A percentile compares a stretch with the other conserved stretches of the same genome.
Conservation (phyloP, 257 asterid genomes). For the Jacaranda mimosifolia region DNA sequence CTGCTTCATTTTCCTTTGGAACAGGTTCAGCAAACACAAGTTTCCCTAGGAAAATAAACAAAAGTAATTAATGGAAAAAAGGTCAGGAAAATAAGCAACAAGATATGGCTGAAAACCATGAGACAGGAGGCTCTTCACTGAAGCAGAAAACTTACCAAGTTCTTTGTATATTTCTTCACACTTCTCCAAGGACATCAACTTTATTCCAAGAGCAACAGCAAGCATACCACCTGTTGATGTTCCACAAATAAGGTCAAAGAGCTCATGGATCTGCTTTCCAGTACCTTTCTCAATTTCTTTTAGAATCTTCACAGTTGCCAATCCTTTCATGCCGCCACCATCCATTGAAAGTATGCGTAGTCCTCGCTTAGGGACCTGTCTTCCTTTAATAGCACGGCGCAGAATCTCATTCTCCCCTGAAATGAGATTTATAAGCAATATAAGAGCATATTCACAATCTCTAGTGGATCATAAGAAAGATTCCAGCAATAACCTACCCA, state of each 20-base stretch:
- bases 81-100: constrained; percentile 30
- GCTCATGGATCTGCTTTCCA: constrained; percentile 96
- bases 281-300: constrained; percentile 92
- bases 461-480: background rate
- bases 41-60: constrained; percentile 68
- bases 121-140: constrained; percentile 26
- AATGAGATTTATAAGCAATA: constrained; percentile 35
- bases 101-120: constrained; percentile 12
- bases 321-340: constrained; percentile 99
- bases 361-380: constrained; percentile 89
- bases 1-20: constrained; percentile 98
- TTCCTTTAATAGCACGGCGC: constrained; percentile 91
- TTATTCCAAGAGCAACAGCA: constrained; percentile 98
- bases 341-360: constrained; percentile 96
- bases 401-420: constrained; percentile 95
- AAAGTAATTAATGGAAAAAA: constrained; percentile 27
- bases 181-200: constrained; percentile 85
- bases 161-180: constrained; percentile 99
- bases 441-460: constrained; percentile 32
- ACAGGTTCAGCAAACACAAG: constrained; percentile 98
- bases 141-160: constrained; percentile 71
- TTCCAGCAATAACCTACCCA: constrained; percentile 59
- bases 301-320: constrained; percentile 94
- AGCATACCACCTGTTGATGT: constrained; percentile 99
- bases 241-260: constrained; percentile 98